Percentiles rank a stretch among this genome's conserved stretches.
These are phyloP conservation scores for Alternaria sp. DNA, from an alignment of 2,329 filamentous ascomycete genomes.

Conservation along the genomic window DNA sequence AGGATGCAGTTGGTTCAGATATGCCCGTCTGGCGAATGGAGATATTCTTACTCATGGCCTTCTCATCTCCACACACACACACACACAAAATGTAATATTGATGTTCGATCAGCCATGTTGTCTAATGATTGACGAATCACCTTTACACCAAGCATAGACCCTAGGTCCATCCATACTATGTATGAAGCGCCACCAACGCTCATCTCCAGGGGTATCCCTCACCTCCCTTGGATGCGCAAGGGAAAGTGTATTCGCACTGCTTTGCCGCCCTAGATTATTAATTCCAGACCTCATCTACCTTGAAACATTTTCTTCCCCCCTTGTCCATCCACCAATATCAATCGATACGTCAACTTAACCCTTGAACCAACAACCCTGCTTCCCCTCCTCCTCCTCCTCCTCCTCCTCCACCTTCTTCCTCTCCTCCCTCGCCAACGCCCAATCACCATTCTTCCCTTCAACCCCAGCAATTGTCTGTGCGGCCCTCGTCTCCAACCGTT, in stretches of 20 bases:
- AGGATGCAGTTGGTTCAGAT: slow-evolving; percentile 14
- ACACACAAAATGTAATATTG: too few relatives aligned
- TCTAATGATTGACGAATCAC: slow-evolving; percentile 43
- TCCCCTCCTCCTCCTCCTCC: too few relatives aligned
- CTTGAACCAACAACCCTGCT: background rate
- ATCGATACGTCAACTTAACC: background rate
- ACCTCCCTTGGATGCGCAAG: background rate
- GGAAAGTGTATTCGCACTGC: background rate
- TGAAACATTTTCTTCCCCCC: too few relatives aligned
- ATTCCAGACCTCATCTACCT: background rate
- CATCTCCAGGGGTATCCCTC: background rate
- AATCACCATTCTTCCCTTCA: background rate
- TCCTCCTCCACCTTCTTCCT: background rate
- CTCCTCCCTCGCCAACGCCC: background rate
- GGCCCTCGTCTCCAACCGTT: background rate
- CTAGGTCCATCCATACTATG: background rate
- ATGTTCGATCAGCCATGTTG: too few relatives aligned
- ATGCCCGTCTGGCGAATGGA: background rate
- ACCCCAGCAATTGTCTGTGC: background rate
- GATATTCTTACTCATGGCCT: background rate
- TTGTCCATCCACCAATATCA: too few relatives aligned
- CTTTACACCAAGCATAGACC: background rate
- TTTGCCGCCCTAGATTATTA: background rate
- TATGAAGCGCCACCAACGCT: background rate
- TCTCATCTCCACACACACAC: background rate